Conservation (phyloP, 306 rosid genomes). For the Gynostemma pentaphyllum region DNA sequence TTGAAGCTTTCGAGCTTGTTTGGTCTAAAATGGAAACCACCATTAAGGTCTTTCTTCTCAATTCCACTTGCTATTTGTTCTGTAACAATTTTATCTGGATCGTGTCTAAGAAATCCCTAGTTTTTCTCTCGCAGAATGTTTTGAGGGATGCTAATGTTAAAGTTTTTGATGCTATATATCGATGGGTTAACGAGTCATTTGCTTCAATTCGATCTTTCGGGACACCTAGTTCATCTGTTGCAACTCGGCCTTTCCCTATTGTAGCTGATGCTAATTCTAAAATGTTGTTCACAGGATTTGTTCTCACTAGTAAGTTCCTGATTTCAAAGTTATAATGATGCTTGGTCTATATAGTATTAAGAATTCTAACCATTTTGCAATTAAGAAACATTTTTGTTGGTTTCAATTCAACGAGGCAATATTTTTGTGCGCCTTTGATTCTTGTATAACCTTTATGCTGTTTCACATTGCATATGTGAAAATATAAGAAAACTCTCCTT, state of each 20-base stretch:
- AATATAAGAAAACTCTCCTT: neutral
- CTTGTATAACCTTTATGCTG: neutral
- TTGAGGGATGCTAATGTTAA: conserved; percentile 45
- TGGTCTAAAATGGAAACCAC: conserved; percentile 66
- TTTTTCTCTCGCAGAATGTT: conserved; percentile 29
- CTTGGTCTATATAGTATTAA: neutral
- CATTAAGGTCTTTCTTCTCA: conserved; percentile 37
- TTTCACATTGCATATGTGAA: neutral
- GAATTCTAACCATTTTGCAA: neutral
- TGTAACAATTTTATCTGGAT: neutral
- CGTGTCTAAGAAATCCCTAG: neutral
- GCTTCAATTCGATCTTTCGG: conserved; percentile 29
- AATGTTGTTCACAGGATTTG: conserved; percentile 52
- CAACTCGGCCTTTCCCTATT: conserved; percentile 49
- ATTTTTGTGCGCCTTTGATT: neutral
- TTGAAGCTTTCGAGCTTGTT: conserved; percentile 40
- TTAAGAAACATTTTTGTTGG: neutral
- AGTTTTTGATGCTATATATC: conserved; percentile 43
- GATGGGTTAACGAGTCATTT: conserved; percentile 62
- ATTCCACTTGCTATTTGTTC: neutral
- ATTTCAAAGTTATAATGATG: neutral
- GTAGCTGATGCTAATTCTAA: conserved; percentile 29
- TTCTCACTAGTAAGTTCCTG: conserved; percentile 53
- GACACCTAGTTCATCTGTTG: conserved; percentile 34
- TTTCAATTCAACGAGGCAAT: neutral